Percentiles rank a stretch among this genome's conserved stretches.
These are phyloP conservation scores for Colletotrichum zoysiae DNA, from an alignment of 2,329 filamentous ascomycete species.

Conservation along the genomic window DNA sequence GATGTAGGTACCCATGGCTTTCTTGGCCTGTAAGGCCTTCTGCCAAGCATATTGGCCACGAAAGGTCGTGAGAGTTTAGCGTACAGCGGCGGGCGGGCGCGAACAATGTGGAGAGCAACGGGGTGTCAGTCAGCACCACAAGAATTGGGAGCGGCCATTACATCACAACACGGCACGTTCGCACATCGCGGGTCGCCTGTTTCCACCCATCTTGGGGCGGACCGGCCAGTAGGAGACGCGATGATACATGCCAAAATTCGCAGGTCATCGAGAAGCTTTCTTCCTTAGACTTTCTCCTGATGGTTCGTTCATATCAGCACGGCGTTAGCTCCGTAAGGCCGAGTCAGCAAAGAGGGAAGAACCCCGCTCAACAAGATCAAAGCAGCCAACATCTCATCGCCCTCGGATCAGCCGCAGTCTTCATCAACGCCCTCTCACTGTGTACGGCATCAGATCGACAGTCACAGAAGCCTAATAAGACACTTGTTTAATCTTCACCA, in stretches of 20 bases:
- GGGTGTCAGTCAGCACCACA: slow-evolving; percentile 20
- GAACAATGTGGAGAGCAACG: slow-evolving; percentile 1
- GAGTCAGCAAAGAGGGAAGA: slow-evolving; percentile 24
- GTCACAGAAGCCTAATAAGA: neutral
- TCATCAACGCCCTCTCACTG: neutral
- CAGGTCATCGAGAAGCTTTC: neutral
- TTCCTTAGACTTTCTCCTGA: neutral
- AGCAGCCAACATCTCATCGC: slow-evolving; percentile 12
- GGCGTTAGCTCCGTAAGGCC: slow-evolving; percentile 21
- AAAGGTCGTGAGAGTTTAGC: neutral
- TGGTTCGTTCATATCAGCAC: slow-evolving; percentile 1
- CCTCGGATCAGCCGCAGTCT: neutral
- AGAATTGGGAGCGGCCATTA: slow-evolving; percentile 1
- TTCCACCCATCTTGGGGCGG: neutral
- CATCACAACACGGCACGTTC: slow-evolving; percentile 5
- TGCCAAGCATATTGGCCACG: neutral
- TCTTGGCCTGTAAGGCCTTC: neutral
- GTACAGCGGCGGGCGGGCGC: neutral
- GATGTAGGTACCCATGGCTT: neutral
- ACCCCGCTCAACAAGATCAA: slow-evolving; percentile 28
- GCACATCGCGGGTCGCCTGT: neutral
- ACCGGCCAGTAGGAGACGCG: slow-evolving; percentile 27
- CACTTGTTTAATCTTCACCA: neutral
- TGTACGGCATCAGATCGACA: neutral
- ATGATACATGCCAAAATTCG: neutral